Conservation (phyloP, 2,329 filamentous ascomycete species). For the Aspergillus brasiliensis region DNA sequence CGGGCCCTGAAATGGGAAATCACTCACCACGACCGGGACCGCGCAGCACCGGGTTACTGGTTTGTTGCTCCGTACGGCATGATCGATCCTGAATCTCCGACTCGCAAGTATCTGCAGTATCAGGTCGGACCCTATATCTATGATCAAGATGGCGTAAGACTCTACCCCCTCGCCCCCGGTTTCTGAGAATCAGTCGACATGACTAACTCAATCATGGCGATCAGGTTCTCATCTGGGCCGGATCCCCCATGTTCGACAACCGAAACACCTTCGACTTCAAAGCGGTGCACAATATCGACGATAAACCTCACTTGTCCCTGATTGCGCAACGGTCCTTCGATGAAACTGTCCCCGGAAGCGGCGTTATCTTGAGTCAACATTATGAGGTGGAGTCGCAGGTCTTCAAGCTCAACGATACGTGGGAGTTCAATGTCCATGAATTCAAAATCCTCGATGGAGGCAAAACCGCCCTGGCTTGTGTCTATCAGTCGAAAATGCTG, state of each 20-base stretch:
- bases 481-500: slow-evolving; percentile 26
- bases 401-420: slow-evolving; percentile 26
- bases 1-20: slow-evolving; percentile 32
- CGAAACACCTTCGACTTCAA: slow-evolving; percentile 50
- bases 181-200: not conserved
- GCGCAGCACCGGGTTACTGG: slow-evolving; percentile 48
- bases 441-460: slow-evolving; percentile 39
- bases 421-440: slow-evolving; percentile 42
- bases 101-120: slow-evolving; percentile 38
- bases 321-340: slow-evolving; percentile 35
- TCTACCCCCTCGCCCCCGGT: not conserved
- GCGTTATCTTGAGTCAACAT: slow-evolving; percentile 50
- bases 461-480: slow-evolving; percentile 30
- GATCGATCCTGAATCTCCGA: slow-evolving; percentile 28
- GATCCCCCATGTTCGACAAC: slow-evolving; percentile 48
- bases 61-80: slow-evolving; percentile 51
- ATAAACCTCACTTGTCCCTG: slow-evolving; percentile 50
- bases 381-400: slow-evolving; percentile 49
- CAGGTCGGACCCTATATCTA: slow-evolving; percentile 55
- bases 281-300: slow-evolving; percentile 44
- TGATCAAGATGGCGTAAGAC: slow-evolving; percentile 48
- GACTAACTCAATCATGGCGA: not conserved
- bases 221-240: slow-evolving; percentile 47
- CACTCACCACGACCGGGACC: slow-evolving; percentile 28
- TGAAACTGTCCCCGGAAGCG: slow-evolving; percentile 47